Base-by-base conservation (phyloP, 352 stramenopile species). In the Pythium rhizo-oryzae region DNA sequence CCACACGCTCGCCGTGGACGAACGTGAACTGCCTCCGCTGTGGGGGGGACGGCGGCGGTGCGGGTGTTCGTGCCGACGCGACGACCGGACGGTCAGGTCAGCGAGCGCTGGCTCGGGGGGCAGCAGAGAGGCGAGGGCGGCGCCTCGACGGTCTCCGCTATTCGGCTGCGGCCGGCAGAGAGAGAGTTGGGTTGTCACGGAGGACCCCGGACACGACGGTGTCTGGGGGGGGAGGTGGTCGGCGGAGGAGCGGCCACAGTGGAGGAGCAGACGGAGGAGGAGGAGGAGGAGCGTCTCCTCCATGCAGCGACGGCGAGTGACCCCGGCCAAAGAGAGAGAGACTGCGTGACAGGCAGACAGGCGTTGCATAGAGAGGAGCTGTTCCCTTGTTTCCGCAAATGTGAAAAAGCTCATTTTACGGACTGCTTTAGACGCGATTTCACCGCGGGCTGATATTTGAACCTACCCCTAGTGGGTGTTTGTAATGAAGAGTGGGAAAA, bases 381-480 rank as follows among this genome's bases (percentile, higher is more conserved):
- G 41, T 47, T 47, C 41, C 41, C 41, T 47, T 15, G 11, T 18
- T 18, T 47, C 15, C 6, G 12, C 12, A 15, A 4, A 15, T 4
- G 9, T 16, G 15, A 47, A 47, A 47, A 47, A 47, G 12, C 41
- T 47, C 41, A 47, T 47, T 47, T 47, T 47, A 47, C 41, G 41
- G 6, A 19, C 6, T 19, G 15, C 15, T n/a, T n/a, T 41, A 15
- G 35, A 41, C 12, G 35, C 35, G 4, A 16, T 15, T 15, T 16
- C 2, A 1, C 35, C 6, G 35, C 6, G 3, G 35, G 35, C 35
- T 41, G 35, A 47, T n/a, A 47, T n/a, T 15, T n/a, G 41, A 47
- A n/a, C 54, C n/a, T n/a, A 60, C 0, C 18, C 54, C 54, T 60
- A 60, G 54, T 50, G 12, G 35, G 54, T 60, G 35, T 60, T 60